These are phyloP conservation scores for Penicillium maclennaniae DNA, from an alignment of 495 filamentous ascomycete genomes.

Conservation along the genomic window DNA sequence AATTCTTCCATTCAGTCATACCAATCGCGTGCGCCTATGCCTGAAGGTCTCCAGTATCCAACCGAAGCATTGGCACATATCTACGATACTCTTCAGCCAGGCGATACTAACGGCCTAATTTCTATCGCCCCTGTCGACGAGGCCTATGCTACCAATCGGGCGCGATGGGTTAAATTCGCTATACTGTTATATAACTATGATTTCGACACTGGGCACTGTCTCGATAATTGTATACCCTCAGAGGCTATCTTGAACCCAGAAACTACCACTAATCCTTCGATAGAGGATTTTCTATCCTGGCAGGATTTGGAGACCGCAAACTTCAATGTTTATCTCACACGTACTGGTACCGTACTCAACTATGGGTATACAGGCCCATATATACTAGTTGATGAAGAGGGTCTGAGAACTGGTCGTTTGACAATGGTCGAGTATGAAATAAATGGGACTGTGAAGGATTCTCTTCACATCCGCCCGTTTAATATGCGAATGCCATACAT, in stretches of 20 bases:
- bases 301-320: conserved; percentile 7
- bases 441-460: conserved; percentile 5
- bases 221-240: not conserved
- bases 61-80: conserved; percentile 2
- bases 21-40: conserved; percentile 3
- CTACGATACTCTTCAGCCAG: conserved; percentile 1
- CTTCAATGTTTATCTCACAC: conserved; percentile 1
- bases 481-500: too few relatives aligned
- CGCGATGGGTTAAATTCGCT: conserved; percentile 4
- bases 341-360: conserved; percentile 9
- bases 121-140: conserved; percentile 2
- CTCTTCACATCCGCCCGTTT: conserved; percentile 5
- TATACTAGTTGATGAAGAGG: conserved; percentile 6
- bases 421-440: not conserved
- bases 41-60: conserved; percentile 2
- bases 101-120: not conserved
- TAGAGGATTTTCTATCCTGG: conserved; percentile 10
- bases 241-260: conserved; percentile 8
- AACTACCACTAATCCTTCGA: conserved; percentile 2
- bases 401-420: conserved; percentile 7
- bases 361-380: not conserved
- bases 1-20: not conserved
- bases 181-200: conserved; percentile 5
- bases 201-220: conserved; percentile 4
- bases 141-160: not conserved